Conservation (phyloP, 495 filamentous ascomycete genomes). For the Neurospora cerealis region DNA sequence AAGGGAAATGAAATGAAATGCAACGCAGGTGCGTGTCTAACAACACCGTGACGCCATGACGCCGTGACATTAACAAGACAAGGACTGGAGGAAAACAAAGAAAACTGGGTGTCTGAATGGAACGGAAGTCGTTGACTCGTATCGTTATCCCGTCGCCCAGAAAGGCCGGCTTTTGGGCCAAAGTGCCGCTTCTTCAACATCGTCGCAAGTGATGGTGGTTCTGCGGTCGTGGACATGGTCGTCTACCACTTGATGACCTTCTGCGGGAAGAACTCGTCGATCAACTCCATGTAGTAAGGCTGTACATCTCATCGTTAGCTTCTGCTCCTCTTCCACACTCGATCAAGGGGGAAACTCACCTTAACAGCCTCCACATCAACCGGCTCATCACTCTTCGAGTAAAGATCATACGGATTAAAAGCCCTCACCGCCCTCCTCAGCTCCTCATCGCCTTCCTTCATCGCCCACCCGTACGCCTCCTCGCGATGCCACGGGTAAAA, state of each 20-base stretch:
- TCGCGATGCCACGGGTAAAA: slow-evolving; percentile 87
- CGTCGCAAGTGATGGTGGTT: neutral
- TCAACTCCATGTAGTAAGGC: slow-evolving; percentile 77
- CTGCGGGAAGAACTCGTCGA: slow-evolving; percentile 75
- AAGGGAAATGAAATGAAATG: neutral
- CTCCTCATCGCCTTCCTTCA: slow-evolving; percentile 68
- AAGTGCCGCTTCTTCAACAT: neutral
- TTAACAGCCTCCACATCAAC: slow-evolving; percentile 65
- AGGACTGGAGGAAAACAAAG: neutral
- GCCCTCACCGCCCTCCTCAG: slow-evolving; percentile 73
- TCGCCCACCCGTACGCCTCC: slow-evolving; percentile 67
- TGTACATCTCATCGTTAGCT: slow-evolving; percentile 15
- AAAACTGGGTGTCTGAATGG: neutral
- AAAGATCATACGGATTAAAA: slow-evolving; percentile 87
- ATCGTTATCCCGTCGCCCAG: neutral
- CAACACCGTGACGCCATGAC: neutral
- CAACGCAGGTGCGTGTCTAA: neutral
- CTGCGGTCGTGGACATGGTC: neutral
- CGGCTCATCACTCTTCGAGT: slow-evolving; percentile 81
- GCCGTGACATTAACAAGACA: neutral
- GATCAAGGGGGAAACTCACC: too few species aligned
- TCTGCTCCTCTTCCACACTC: too few species aligned
- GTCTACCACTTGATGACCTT: slow-evolving; percentile 66
- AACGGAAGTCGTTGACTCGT: neutral
- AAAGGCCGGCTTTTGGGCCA: neutral